Evolutionary conservation across 495 filamentous ascomycete species (phyloP), one percentile per base, ranked within the genome.

Genomic region (Clohesyomyces aquaticus): DNA sequence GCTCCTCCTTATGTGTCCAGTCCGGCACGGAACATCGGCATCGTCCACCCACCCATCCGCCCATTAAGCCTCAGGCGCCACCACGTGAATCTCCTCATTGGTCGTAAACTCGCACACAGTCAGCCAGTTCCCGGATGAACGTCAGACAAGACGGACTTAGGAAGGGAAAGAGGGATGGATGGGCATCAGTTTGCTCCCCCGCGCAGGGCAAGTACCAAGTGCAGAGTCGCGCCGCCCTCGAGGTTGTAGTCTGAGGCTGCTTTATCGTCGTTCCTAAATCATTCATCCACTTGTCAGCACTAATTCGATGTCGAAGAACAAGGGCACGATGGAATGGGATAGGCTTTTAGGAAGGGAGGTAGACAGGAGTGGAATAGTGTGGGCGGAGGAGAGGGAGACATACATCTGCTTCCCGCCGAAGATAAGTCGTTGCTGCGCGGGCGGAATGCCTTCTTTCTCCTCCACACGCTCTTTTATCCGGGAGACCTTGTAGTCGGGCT

Each of bases 401-500:
- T 80, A 97, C 94, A 98, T 96, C 73, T 98, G 94, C 78, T 98
- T 98, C 65, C 94, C 94, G 46, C 92, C 91, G 71, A 85, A 97
- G 73, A 98, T 98, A 52, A 98, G 79, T 35, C 95, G 87, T 79
- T 98, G 94, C 76, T 98, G 94, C 23, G 96, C 93, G 18, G 94
- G 94, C 27, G 94, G 94, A 73, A 98, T 98, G 25, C 94, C 94
- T 76, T 98, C 95, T 74, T 96, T 96, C 79, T 98, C 94, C 75
- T 98, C 94, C 35, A 98, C 94, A 63, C 91, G 90, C 80, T 98
- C 95, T 81, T 98, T 98, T 81, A 98, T 96, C 67, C 89, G 84
- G 45, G 89, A 88, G 70, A 98, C 90, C 91, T 91, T 95, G 79
- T 96, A 93, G 68, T 93, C 88, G 9, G 85, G 79, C 79, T 98